Evolutionary conservation across 192 early-diverging fungal genomes (phyloP), one percentile per base, ranked within the genome.

Genomic region (Backusella westeae): DNA sequence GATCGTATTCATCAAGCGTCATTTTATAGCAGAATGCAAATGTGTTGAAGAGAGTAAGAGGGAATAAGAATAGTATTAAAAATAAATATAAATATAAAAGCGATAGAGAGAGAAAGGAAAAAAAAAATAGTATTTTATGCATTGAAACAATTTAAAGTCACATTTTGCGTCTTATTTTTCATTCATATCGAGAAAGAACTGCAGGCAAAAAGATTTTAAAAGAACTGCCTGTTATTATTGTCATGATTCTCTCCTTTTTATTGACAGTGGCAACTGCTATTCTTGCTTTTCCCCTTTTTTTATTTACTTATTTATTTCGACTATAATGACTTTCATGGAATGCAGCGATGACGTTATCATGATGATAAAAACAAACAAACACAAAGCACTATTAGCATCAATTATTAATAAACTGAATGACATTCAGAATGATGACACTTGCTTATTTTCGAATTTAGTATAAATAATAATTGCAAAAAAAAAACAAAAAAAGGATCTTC

Each of bases 1-100:
- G 72, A 21, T 81, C 80, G 46, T 73, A 81, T 53, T 81, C 80
- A 36, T 79, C 77, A 32, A 79, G 68, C 4, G 77, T 79, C 77
- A 79, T 79, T 23, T 23, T 49, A 0, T n/a, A 49, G 6, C 5
- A 49, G 46, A 49, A 44, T 17, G 42, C 6, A 49, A 49, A 39
- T 39, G 38, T 39, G 0, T 10, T 39, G 6, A 17, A 49, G 46
- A n/a, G n/a, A 49, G 4, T 39, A 39, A 49, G 6, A 6, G 46
- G 6, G 46, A 49, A 49, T 44, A 44, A 44, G 42, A 21, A n/a
- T 39, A 10, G 1, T 39, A 39, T 39, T 39, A 49, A 49, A n/a
- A n/a, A 49, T 32, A 32, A 32, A 3, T 32, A 32, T 32, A 32
- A 32, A 32, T 32, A 32, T 32, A 32, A 32, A 32, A 32, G 32